Percentiles rank a stretch among this genome's conserved stretches.
phyloP scores from a whole-genome alignment of 1,139 yeast species.

The Sugiyamaella sp. region DNA sequence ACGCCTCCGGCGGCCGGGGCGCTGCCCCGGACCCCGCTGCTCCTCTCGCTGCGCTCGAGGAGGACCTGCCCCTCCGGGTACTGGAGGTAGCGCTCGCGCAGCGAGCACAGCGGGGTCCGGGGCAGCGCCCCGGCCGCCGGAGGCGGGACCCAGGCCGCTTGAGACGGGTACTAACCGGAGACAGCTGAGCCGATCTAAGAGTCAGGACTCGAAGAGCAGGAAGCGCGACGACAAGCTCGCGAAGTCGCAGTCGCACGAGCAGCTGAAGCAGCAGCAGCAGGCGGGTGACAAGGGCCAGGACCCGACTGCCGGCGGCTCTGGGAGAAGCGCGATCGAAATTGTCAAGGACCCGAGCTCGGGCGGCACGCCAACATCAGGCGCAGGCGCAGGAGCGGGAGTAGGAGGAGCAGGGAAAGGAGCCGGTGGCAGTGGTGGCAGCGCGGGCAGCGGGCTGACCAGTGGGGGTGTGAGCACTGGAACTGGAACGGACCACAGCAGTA shows the following conservation, averaged over 20 bases:
- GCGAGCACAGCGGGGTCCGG: not conserved
- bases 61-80: too few relatives aligned
- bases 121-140: conserved; percentile 1
- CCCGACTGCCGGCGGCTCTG: conserved; percentile 3
- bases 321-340: conserved; percentile 12
- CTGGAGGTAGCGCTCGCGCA: too few relatives aligned
- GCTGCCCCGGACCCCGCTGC: not conserved
- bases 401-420: conserved; percentile 3
- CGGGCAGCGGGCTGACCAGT: not conserved
- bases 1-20: not conserved
- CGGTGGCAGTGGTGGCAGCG: not conserved
- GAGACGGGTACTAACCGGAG: too few relatives aligned
- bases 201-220: conserved; percentile 33
- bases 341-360: conserved; percentile 20
- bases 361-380: conserved; percentile 10
- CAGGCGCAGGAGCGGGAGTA: conserved; percentile 18
- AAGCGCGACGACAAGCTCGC: conserved; percentile 28
- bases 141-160: too few relatives aligned
- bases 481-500: not conserved
- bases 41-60: not conserved
- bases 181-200: conserved; percentile 39
- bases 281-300: not conserved
- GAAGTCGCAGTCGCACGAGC: conserved; percentile 27
- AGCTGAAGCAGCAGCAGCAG: conserved; percentile 28
- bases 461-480: not conserved